phyloP scores from a whole-genome alignment of 805 yeast genomes.

The Suhomyces sp. region DNA sequence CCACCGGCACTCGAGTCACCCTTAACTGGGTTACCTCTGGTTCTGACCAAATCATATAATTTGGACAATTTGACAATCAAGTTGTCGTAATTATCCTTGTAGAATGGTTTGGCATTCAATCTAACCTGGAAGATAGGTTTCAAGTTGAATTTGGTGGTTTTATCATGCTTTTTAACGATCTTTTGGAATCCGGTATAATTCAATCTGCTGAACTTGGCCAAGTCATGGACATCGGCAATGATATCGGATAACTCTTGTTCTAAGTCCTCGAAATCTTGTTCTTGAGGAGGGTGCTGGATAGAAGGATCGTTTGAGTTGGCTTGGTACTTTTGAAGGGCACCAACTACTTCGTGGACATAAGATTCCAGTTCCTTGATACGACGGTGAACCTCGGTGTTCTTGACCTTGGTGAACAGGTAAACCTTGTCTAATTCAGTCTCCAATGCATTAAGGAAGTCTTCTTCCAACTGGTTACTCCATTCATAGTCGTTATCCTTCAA shows the following conservation, averaged over 20 bases:
- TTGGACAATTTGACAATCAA: constrained; percentile 87
- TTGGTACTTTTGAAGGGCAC: constrained; percentile 32
- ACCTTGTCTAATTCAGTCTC: constrained; percentile 92
- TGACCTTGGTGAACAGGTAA: constrained; percentile 84
- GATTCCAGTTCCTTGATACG: constrained; percentile 80
- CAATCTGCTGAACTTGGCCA: constrained; percentile 88
- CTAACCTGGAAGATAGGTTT: constrained; percentile 93
- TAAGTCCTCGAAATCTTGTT: constrained; percentile 43
- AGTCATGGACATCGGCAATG: constrained; percentile 95
- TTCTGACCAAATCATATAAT: constrained; percentile 87
- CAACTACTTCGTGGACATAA: constrained; percentile 66
- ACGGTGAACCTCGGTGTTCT: constrained; percentile 80
- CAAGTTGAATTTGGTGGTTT: constrained; percentile 66
- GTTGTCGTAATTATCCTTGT: constrained; percentile 89
- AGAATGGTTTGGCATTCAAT: constrained; percentile 90
- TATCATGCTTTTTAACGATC: constrained; percentile 95
- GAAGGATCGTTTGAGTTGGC: constrained; percentile 39
- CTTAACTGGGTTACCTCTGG: constrained; percentile 90
- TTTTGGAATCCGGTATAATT: constrained; percentile 98
- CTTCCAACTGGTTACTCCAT: constrained; percentile 83
- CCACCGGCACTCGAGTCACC: constrained; percentile 99
- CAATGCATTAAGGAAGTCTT: constrained; percentile 68
- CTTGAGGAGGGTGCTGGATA: constrained; percentile 35
- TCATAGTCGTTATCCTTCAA: constrained; percentile 51
- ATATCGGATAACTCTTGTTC: constrained; percentile 59